phyloP scores from a whole-genome alignment of 2,329 filamentous ascomycete genomes.

The Penicillium fuscoglaucum region DNA sequence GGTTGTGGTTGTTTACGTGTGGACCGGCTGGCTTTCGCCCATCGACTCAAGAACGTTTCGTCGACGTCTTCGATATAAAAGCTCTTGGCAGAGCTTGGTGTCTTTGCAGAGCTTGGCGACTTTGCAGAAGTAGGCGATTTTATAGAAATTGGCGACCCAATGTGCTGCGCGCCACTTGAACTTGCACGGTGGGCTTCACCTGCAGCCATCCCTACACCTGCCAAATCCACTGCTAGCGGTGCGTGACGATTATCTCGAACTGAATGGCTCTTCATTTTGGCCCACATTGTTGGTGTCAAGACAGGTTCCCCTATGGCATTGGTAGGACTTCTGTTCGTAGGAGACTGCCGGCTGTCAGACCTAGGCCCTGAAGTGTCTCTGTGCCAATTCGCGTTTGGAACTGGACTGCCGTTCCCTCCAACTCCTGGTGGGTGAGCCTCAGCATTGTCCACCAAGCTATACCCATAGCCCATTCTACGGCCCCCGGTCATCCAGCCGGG shows the following conservation, averaged over 20 bases:
- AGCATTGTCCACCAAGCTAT: conserved; percentile 34
- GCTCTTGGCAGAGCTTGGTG: not conserved
- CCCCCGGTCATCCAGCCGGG: conserved; percentile 46
- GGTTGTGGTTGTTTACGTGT: not conserved
- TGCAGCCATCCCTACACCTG: not conserved
- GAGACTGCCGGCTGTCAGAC: not conserved
- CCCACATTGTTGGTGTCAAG: conserved; percentile 4
- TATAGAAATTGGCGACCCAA: not conserved
- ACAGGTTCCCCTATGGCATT: not conserved
- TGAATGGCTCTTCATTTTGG: conserved; percentile 6
- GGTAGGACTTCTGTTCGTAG: not conserved
- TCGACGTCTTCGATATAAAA: conserved; percentile 9
- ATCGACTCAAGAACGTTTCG: not conserved
- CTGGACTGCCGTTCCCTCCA: not conserved
- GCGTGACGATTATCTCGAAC: not conserved
- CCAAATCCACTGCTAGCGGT: conserved; percentile 1
- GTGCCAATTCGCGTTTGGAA: not conserved
- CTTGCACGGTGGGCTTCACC: not conserved
- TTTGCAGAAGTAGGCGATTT: not conserved
- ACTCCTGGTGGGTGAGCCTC: conserved; percentile 16
- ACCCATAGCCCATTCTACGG: conserved; percentile 43
- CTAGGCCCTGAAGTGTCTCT: not conserved
- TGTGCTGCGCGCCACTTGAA: not conserved
- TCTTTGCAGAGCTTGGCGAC: not conserved
- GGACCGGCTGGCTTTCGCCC: conserved; percentile 1